A percentile compares a stretch with the other conserved stretches of the same genome.
These are phyloP conservation scores for Dictyophora rubrovolvata DNA, from an alignment of 768 basidiomycete species.

Conservation along the genomic window DNA sequence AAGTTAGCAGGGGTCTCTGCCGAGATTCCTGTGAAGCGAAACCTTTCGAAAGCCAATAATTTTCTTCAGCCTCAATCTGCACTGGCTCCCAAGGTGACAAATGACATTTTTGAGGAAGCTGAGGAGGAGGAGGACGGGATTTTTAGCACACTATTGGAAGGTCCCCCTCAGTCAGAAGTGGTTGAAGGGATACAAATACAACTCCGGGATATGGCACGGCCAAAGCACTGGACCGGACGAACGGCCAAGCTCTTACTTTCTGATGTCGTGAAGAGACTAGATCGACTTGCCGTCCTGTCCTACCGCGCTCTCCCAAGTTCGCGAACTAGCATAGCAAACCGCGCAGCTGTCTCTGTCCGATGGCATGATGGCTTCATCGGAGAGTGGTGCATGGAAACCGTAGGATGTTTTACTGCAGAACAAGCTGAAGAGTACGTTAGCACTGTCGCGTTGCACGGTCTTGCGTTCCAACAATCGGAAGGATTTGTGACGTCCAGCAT, in stretches of 20 bases:
- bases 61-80: background rate
- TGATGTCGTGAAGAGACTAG: conserved; percentile 56
- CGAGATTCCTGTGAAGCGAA: background rate
- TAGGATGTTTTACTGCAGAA: conserved; percentile 64
- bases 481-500: conserved; percentile 50
- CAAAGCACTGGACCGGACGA: conserved; percentile 75
- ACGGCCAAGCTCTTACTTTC: conserved; percentile 67
- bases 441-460: conserved; percentile 70
- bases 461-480: conserved; percentile 53
- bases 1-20: background rate
- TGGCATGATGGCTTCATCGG: conserved; percentile 56
- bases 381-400: conserved; percentile 74
- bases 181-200: conserved; percentile 44
- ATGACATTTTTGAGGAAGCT: conserved; percentile 44
- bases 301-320: conserved; percentile 48
- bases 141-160: conserved; percentile 66
- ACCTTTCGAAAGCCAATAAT: background rate
- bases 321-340: conserved; percentile 60
- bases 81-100: background rate
- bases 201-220: conserved; percentile 65
- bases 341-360: conserved; percentile 60
- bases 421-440: conserved; percentile 91
- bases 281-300: conserved; percentile 65
- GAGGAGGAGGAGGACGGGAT: conserved; percentile 37
- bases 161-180: conserved; percentile 45